phyloP scores from a whole-genome alignment of 108 stramenopile species.

The Nitzschia sp. region DNA sequence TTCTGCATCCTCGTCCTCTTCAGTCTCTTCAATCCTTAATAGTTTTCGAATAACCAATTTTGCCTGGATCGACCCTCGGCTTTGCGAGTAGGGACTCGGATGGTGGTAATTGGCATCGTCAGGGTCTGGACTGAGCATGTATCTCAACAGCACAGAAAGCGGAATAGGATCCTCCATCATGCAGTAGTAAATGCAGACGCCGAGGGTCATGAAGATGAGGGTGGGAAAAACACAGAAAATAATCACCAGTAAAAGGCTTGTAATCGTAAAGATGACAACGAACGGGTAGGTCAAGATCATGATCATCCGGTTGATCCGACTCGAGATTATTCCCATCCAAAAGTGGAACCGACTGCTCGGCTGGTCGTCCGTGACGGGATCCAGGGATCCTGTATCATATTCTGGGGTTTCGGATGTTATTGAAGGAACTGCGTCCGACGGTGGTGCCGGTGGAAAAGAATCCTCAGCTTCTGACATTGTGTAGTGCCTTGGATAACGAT shows the following conservation, averaged over 20 bases:
- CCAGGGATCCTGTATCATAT: not conserved
- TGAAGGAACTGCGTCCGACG: not conserved
- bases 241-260: slow-evolving; percentile 1
- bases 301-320: slow-evolving; percentile 4
- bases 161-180: slow-evolving; percentile 25
- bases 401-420: not conserved
- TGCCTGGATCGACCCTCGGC: slow-evolving; percentile 4
- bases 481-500: too few species aligned
- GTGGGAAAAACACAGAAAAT: slow-evolving; percentile 32
- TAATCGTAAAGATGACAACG: slow-evolving; percentile 19
- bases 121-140: slow-evolving; percentile 7
- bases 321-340: not conserved
- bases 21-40: not conserved
- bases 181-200: slow-evolving; percentile 28
- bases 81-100: not conserved
- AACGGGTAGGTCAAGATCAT: slow-evolving; percentile 15
- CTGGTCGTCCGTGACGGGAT: not conserved
- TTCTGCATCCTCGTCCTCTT: too few species aligned
- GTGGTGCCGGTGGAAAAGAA: not conserved
- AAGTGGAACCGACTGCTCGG: not conserved
- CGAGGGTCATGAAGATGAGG: slow-evolving; percentile 8
- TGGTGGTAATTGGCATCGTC: not conserved
- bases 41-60: slow-evolving; percentile 23
- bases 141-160: slow-evolving; percentile 15
- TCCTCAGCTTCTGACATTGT: not conserved